Conservation (phyloP, 345 rosid species). For the Eucalyptus cloeziana region DNA sequence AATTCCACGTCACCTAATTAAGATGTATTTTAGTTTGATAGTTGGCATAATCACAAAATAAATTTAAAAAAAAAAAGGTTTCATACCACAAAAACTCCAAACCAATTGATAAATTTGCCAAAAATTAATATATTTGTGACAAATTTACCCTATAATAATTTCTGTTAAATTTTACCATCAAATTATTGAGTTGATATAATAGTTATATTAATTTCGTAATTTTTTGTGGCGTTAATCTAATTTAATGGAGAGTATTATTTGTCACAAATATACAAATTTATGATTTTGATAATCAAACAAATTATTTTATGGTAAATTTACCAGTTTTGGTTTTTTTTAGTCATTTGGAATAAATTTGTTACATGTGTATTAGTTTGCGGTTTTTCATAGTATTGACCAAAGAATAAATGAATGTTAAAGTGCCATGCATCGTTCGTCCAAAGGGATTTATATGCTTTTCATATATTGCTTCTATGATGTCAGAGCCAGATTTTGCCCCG, state of each 20-base stretch:
- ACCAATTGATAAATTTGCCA: accelerated
- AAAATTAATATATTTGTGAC: accelerated
- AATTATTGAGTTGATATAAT: too few species aligned
- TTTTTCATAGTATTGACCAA: accelerated
- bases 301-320: too few species aligned
- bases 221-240: accelerated
- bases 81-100: background rate
- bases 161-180: accelerated
- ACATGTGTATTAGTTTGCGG: accelerated
- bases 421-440: background rate
- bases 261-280: too few species aligned
- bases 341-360: accelerated
- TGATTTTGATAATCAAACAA: accelerated
- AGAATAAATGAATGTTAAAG: background rate
- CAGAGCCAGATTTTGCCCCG: accelerated
- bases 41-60: background rate
- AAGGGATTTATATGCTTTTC: background rate
- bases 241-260: accelerated
- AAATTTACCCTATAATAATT: accelerated
- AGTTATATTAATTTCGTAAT: accelerated
- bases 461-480: accelerated
- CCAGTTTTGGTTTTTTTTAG: accelerated
- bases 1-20: background rate
- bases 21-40: background rate
- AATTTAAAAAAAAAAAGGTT: background rate